Conservation (phyloP, 2,329 filamentous ascomycete species). For the Apiospora arundinis region DNA sequence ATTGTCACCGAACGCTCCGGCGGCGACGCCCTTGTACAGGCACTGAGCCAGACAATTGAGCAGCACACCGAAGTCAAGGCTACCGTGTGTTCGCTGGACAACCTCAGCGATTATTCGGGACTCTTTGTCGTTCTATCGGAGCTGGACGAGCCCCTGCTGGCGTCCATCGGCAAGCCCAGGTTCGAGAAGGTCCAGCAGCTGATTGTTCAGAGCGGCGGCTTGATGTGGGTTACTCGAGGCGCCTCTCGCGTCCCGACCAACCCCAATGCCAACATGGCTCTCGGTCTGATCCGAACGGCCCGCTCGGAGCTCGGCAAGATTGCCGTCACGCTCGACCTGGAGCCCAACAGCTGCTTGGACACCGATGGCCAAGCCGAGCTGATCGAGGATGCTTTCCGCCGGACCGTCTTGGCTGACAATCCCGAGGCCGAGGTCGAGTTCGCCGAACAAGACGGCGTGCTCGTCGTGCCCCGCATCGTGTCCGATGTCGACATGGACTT, state of each 20-base stretch:
- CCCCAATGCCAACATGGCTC: constrained; percentile 31
- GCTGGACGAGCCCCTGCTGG: constrained; percentile 30
- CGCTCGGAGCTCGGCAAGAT: constrained; percentile 34
- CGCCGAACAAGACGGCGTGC: constrained; percentile 31
- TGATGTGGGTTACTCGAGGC: constrained; percentile 34
- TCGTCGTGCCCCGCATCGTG: constrained; percentile 32
- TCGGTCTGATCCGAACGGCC: constrained; percentile 35
- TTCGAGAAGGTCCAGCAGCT: constrained; percentile 31
- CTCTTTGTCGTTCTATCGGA: constrained; percentile 31
- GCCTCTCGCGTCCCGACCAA: constrained; percentile 31
- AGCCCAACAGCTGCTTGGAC: constrained; percentile 32
- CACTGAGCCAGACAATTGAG: constrained; percentile 27
- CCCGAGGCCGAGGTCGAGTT: constrained; percentile 28
- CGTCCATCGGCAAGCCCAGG: constrained; percentile 24
- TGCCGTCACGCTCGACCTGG: constrained; percentile 37
- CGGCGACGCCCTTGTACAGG: constrained; percentile 28
- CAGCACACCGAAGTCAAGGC: constrained; percentile 27
- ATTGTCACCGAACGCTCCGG: not conserved
- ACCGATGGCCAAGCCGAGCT: constrained; percentile 26
- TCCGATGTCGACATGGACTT: constrained; percentile 34
- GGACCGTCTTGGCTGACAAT: constrained; percentile 26
- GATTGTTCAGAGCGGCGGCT: constrained; percentile 27
- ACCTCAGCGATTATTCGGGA: constrained; percentile 27
- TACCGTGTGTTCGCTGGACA: constrained; percentile 20
- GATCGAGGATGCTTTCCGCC: constrained; percentile 24